These are phyloP conservation scores for Mycena capillaripes DNA, from an alignment of 768 basidiomycete species.

Conservation along the genomic window DNA sequence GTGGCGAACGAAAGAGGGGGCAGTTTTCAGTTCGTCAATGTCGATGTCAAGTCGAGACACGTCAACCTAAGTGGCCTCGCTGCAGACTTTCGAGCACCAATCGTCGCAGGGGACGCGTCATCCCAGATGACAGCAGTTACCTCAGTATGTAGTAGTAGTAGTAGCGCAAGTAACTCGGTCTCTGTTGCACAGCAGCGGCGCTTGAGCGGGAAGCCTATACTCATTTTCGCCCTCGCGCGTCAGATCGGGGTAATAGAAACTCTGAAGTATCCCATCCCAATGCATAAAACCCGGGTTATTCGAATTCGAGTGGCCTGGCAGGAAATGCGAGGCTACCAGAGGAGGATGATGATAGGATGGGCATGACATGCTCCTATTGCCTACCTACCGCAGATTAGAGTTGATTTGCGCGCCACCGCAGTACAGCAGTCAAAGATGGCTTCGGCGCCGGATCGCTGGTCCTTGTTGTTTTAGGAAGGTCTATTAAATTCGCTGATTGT, in stretches of 20 bases:
- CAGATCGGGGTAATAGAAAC: constrained; percentile 27
- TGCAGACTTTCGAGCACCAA: constrained; percentile 1
- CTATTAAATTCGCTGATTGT: too few relatives aligned
- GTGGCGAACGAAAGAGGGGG: constrained; percentile 1
- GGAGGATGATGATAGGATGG: constrained; percentile 31
- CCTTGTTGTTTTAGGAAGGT: constrained; percentile 18
- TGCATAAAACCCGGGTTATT: constrained; percentile 14
- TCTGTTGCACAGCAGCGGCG: constrained; percentile 22
- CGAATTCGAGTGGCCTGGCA: constrained; percentile 18
- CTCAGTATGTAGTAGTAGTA: too few relatives aligned
- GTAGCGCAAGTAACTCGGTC: constrained; percentile 27
- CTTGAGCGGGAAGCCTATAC: constrained; percentile 30
- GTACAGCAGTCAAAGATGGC: background rate
- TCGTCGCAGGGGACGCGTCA: constrained; percentile 32
- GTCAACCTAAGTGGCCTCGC: constrained; percentile 34
- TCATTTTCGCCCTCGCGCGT: background rate
- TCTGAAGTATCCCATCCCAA: constrained; percentile 3
- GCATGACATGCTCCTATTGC: background rate
- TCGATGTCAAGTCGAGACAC: background rate
- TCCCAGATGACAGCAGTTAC: constrained; percentile 24
- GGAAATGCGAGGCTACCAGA: constrained; percentile 32
- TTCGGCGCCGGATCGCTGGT: constrained; percentile 30
- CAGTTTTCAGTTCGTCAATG: too few relatives aligned
- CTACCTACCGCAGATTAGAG: constrained; percentile 9
- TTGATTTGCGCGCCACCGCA: constrained; percentile 22